Evolutionary conservation across 192 early-diverging fungal genomes (phyloP).

Genomic region (Dissophora globulifera): DNA sequence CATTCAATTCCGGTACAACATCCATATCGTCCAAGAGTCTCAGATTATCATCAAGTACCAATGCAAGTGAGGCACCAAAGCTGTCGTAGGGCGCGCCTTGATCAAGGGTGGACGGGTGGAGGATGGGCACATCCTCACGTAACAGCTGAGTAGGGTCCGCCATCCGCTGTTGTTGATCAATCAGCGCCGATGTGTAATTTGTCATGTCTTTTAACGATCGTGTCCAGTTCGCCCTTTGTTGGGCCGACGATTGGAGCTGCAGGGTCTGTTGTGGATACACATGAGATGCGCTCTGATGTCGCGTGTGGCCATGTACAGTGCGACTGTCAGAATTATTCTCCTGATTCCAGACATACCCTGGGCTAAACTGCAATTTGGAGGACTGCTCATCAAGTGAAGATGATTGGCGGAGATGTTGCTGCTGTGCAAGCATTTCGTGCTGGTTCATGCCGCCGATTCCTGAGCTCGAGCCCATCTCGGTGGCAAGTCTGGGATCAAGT

Average conservation of each 20-base stretch:
- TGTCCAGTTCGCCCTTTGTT: constrained; percentile 20
- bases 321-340: constrained; percentile 5
- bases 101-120: background rate
- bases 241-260: constrained; percentile 3
- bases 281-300: constrained; percentile 33
- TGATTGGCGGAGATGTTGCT: constrained; percentile 1
- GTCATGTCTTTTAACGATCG: constrained; percentile 28
- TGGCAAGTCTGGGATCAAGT: constrained; percentile 1
- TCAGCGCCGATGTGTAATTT: constrained; percentile 5
- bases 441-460: background rate
- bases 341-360: constrained; percentile 25
- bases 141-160: constrained; percentile 11
- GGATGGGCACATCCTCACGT: background rate
- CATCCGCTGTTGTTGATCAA: constrained; percentile 13
- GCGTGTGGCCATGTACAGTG: constrained; percentile 1
- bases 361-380: constrained; percentile 23
- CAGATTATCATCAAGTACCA: constrained; percentile 27
- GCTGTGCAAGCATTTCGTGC: constrained; percentile 1
- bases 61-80: constrained; percentile 32
- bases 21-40: constrained; percentile 40
- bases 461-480: background rate
- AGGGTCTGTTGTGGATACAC: constrained; percentile 15
- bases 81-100: constrained; percentile 14
- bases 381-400: background rate
- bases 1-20: constrained; percentile 16